These are phyloP conservation scores for Xanthoparmelia taractica DNA, from an alignment of 495 filamentous ascomycete genomes.

Conservation along the genomic window DNA sequence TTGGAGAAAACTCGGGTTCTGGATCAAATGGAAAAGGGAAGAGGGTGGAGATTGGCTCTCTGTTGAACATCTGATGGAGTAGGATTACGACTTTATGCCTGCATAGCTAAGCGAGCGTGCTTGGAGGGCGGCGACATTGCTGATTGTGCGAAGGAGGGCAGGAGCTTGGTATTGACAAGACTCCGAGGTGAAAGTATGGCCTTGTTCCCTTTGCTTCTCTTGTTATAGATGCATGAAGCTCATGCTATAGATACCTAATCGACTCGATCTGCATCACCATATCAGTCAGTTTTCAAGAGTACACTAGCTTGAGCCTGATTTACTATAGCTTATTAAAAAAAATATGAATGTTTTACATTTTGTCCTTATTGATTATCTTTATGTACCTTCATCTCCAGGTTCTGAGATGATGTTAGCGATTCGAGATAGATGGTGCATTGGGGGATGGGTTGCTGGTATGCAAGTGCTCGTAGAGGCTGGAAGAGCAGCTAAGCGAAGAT, in stretches of 20 bases:
- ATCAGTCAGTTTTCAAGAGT: too few species aligned
- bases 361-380: too few species aligned
- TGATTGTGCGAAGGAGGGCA: not conserved
- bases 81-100: not conserved
- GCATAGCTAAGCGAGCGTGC: constrained; percentile 2
- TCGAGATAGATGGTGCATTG: too few species aligned
- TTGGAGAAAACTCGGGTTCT: not conserved
- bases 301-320: not conserved
- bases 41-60: constrained; percentile 9
- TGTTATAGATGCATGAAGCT: not conserved
- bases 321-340: not conserved
- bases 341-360: too few species aligned
- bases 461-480: too few species aligned
- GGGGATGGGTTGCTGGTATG: too few species aligned
- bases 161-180: not conserved
- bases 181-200: not conserved
- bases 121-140: not conserved
- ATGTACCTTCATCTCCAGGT: too few species aligned
- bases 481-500: too few species aligned
- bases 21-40: not conserved
- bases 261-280: not conserved
- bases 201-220: not conserved
- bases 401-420: too few species aligned
- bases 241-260: not conserved
- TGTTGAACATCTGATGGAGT: constrained; percentile 13